Percentiles rank a stretch among this genome's conserved stretches.
These are phyloP conservation scores for Nothophaeocryptopus gaeumannii DNA, from an alignment of 2,329 filamentous ascomycete species.

Conservation along the genomic window DNA sequence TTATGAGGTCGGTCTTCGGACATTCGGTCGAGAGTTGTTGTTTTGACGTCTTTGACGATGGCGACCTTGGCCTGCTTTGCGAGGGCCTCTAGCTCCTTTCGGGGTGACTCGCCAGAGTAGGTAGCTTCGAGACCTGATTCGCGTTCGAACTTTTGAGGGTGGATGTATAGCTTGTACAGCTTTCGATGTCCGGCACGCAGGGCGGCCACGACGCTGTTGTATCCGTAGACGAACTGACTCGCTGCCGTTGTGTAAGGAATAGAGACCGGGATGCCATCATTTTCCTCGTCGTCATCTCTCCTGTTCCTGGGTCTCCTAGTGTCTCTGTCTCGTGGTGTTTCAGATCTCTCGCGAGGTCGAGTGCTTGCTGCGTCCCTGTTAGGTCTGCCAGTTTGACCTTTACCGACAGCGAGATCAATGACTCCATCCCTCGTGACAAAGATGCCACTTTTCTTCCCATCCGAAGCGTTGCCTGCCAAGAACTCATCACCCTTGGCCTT, in stretches of 20 bases:
- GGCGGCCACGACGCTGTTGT: slow-evolving; percentile 75
- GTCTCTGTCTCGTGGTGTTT: background rate
- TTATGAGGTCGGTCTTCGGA: slow-evolving; percentile 82
- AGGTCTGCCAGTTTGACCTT: background rate
- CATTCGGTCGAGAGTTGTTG: slow-evolving; percentile 68
- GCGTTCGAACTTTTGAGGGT: slow-evolving; percentile 25
- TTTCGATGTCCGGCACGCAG: slow-evolving; percentile 67
- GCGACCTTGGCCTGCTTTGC: slow-evolving; percentile 46
- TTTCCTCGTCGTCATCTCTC: slow-evolving; percentile 9
- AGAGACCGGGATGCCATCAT: slow-evolving; percentile 38
- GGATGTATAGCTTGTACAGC: slow-evolving; percentile 79
- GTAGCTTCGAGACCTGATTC: slow-evolving; percentile 10
- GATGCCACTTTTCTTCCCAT: slow-evolving; percentile 17
- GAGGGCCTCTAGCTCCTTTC: slow-evolving; percentile 18
- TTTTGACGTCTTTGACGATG: slow-evolving; percentile 56
- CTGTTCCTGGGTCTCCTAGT: background rate
- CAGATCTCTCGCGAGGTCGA: background rate
- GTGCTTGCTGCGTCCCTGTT: background rate
- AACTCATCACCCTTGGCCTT: slow-evolving; percentile 20
- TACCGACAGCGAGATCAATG: slow-evolving; percentile 12
- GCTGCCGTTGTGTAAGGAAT: slow-evolving; percentile 77
- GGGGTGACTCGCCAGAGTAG: slow-evolving; percentile 15
- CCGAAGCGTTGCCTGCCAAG: slow-evolving; percentile 6
- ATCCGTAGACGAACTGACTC: slow-evolving; percentile 88
- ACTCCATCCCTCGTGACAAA: slow-evolving; percentile 14